Conservation (phyloP, 768 basidiomycete species). For the Coprinellus micaceus region DNA sequence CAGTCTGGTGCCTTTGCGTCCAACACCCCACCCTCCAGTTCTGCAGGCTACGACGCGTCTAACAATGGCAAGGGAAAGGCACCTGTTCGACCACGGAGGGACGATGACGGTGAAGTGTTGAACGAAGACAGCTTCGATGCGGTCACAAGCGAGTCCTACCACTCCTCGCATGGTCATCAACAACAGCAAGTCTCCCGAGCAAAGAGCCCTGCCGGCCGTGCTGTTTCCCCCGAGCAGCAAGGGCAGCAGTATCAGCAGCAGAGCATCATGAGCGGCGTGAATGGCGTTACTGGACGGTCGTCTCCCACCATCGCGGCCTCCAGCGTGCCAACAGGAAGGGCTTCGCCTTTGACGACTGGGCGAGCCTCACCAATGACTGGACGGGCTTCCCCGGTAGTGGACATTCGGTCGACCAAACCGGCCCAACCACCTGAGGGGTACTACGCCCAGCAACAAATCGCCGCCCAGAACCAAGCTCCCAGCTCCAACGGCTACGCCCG, state of each 20-base stretch:
- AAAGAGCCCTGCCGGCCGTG: conserved; percentile 32
- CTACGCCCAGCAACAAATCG: conserved; percentile 36
- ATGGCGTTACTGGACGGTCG: conserved; percentile 27
- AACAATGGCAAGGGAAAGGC: conserved; percentile 46
- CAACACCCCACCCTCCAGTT: conserved; percentile 1
- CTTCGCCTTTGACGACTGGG: conserved; percentile 35
- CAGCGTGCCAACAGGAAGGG: conserved; percentile 34
- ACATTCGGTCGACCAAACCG: conserved; percentile 9
- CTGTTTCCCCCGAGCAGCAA: conserved; percentile 52
- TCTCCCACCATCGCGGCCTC: conserved; percentile 53
- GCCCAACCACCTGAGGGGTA: conserved; percentile 30
- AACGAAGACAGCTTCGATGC: conserved; percentile 59
- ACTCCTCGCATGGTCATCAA: conserved; percentile 21
- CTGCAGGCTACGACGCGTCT: conserved; percentile 19
- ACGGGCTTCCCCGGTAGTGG: conserved; percentile 42
- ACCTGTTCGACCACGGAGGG: conserved; percentile 47
- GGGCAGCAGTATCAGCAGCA: conserved; percentile 9
- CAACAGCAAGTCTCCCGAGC: conserved; percentile 27
- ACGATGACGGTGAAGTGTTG: conserved; percentile 38
- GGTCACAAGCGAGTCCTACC: conserved; percentile 42
- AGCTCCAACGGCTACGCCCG: conserved; percentile 43
- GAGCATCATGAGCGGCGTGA: conserved; percentile 13
- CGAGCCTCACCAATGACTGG: conserved; percentile 32
- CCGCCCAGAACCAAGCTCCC: conserved; percentile 1
- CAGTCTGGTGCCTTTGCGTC: conserved; percentile 18